These are phyloP conservation scores for Phytophthora sojae DNA, from an alignment of 352 stramenopile genomes.

Conservation along the genomic window DNA sequence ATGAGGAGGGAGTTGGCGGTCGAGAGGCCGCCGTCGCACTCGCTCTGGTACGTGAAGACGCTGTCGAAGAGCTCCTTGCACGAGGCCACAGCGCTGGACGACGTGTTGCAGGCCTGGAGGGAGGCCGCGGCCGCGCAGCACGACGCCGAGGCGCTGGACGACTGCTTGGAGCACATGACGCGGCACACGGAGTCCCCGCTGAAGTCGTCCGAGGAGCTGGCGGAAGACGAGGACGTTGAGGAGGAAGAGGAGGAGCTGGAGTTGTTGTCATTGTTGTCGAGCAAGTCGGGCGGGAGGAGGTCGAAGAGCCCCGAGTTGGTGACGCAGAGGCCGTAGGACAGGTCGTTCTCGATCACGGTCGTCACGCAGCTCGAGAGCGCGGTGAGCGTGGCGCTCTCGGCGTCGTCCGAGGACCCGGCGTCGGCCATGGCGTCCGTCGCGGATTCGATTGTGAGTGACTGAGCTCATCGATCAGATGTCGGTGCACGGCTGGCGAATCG, in stretches of 20 bases:
- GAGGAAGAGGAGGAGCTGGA: conserved; percentile 5
- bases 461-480: neutral
- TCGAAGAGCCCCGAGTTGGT: conserved; percentile 74
- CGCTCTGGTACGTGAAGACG: conserved; percentile 51
- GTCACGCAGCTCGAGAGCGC: conserved; percentile 46
- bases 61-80: conserved; percentile 54
- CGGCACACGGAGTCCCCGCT: conserved; percentile 39
- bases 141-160: conserved; percentile 38
- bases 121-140: conserved; percentile 41
- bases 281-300: conserved; percentile 22
- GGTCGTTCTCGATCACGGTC: conserved; percentile 46
- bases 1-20: conserved; percentile 44
- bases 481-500: neutral
- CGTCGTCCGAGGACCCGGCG: conserved; percentile 37
- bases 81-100: conserved; percentile 23
- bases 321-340: conserved; percentile 59
- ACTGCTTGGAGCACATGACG: conserved; percentile 46
- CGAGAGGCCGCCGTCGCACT: conserved; percentile 52
- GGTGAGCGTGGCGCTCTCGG: conserved; percentile 29
- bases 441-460: neutral
- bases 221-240: conserved; percentile 14
- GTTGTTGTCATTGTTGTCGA: neutral
- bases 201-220: conserved; percentile 4
- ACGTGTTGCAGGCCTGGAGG: conserved; percentile 42
- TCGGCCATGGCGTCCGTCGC: conserved; percentile 26